phyloP scores from a whole-genome alignment of 345 rosid species.

The Eutrema heterophyllum region DNA sequence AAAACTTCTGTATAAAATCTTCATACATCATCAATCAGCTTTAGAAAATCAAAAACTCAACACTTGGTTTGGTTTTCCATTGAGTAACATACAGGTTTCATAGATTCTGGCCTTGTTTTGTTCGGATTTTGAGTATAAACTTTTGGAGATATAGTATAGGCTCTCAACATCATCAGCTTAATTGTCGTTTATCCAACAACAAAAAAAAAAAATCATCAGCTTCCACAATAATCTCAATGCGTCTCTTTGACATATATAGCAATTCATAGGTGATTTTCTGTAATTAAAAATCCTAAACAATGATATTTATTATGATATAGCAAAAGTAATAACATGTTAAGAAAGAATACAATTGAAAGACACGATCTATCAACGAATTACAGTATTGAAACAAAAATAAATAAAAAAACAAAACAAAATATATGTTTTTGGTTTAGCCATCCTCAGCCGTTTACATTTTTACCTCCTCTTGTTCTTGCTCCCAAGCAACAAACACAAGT shows the following conservation, averaged over 20 bases:
- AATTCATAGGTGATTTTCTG: background rate
- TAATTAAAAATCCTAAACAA: background rate
- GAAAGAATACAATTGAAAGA: constrained; percentile 3
- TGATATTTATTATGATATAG: background rate
- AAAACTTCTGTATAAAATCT: too few species aligned
- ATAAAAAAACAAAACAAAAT: background rate
- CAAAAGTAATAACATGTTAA: constrained; percentile 1
- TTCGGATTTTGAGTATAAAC: too few species aligned
- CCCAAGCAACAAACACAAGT: constrained; percentile 63
- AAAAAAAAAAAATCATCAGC: too few species aligned
- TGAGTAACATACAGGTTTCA: too few species aligned
- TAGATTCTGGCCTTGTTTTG: too few species aligned
- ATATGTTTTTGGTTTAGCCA: background rate
- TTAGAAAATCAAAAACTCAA: too few species aligned
- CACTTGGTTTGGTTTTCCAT: too few species aligned
- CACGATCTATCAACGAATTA: background rate
- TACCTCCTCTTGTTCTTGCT: constrained; percentile 83
- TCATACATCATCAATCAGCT: too few species aligned
- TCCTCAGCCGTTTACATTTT: background rate
- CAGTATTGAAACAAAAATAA: background rate
- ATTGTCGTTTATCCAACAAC: too few species aligned
- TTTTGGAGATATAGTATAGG: too few species aligned
- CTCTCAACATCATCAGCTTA: too few species aligned
- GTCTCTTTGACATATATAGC: background rate
- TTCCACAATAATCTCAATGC: background rate